A percentile compares a stretch with the other conserved stretches of the same genome.
Conservation (phyloP, 495 filamentous ascomycete species). For the Oidiodendron maius region DNA sequence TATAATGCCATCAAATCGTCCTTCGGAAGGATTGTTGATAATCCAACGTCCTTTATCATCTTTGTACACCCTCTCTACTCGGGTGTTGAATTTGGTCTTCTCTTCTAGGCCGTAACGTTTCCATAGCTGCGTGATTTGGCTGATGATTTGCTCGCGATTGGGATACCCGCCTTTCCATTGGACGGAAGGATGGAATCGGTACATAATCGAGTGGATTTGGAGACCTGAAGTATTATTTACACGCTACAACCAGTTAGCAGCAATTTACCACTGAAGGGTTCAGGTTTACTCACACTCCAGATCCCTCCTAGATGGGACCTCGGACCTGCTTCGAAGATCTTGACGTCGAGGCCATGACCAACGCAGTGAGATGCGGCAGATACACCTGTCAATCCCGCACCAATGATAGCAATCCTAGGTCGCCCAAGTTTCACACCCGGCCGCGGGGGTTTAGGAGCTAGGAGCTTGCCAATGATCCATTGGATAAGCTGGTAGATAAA, state of each 20-base stretch:
- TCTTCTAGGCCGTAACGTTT: slow-evolving; percentile 64
- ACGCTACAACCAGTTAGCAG: slow-evolving; percentile 35
- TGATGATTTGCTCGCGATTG: slow-evolving; percentile 63
- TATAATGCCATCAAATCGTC: slow-evolving; percentile 72
- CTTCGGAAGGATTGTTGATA: slow-evolving; percentile 63
- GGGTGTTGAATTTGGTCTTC: slow-evolving; percentile 66
- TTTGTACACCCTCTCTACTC: slow-evolving; percentile 60
- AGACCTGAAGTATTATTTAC: slow-evolving; percentile 80
- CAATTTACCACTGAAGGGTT: not conserved
- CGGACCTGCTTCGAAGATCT: slow-evolving; percentile 66
- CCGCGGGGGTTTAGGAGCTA: slow-evolving; percentile 63
- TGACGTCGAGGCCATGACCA: slow-evolving; percentile 79
- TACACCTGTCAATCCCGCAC: slow-evolving; percentile 76
- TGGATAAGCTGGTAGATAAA: slow-evolving; percentile 65
- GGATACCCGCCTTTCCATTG: slow-evolving; percentile 71
- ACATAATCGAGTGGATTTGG: slow-evolving; percentile 83
- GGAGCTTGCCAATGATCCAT: slow-evolving; percentile 55
- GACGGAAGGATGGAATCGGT: slow-evolving; percentile 79
- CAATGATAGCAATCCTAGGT: slow-evolving; percentile 75
- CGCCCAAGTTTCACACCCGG: slow-evolving; percentile 44
- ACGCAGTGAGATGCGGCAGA: slow-evolving; percentile 80
- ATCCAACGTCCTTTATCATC: slow-evolving; percentile 70
- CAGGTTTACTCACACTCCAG: slow-evolving; percentile 59
- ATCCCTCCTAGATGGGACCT: slow-evolving; percentile 68
- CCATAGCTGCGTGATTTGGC: slow-evolving; percentile 67